Percentiles rank a stretch among this genome's conserved stretches.
phyloP scores from a whole-genome alignment of 2,329 filamentous ascomycete species.

The Bipolaris bicolor region DNA sequence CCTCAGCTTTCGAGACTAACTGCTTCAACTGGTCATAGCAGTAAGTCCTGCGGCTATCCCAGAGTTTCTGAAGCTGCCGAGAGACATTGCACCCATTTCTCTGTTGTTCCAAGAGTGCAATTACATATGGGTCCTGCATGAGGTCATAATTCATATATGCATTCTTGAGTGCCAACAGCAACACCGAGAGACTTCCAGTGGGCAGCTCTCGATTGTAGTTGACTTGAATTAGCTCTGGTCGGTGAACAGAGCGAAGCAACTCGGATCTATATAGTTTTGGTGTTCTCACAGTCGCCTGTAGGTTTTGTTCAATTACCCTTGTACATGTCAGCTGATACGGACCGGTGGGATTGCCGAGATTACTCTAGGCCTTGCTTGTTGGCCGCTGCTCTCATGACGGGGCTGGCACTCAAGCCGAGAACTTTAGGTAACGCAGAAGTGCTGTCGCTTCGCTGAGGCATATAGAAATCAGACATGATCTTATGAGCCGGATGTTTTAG shows the following conservation, averaged over 20 bases:
- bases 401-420: conserved; percentile 81
- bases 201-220: conserved; percentile 31
- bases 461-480: conserved; percentile 78
- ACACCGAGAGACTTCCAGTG: conserved; percentile 3
- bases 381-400: conserved; percentile 66
- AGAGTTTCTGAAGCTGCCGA: conserved; percentile 34
- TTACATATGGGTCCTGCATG: conserved; percentile 50
- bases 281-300: conserved; percentile 72
- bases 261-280: conserved; percentile 73
- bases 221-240: conserved; percentile 62
- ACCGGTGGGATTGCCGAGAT: conserved; percentile 3
- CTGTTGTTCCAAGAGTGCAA: conserved; percentile 37
- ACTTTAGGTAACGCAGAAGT: conserved; percentile 63
- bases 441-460: conserved; percentile 50
- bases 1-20: conserved; percentile 41
- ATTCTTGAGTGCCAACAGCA: conserved; percentile 26
- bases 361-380: conserved; percentile 58
- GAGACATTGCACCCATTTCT: conserved; percentile 30
- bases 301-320: conserved; percentile 67
- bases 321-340: conserved; percentile 18
- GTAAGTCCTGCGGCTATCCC: conserved; percentile 46
- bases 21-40: conserved; percentile 48
- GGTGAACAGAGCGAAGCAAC: conserved; percentile 70
- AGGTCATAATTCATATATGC: conserved; percentile 42
- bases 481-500: conserved; percentile 67